Evolutionary conservation across 2,329 filamentous ascomycete species (phyloP).

Genomic region (Trichoderma semiorbis): DNA sequence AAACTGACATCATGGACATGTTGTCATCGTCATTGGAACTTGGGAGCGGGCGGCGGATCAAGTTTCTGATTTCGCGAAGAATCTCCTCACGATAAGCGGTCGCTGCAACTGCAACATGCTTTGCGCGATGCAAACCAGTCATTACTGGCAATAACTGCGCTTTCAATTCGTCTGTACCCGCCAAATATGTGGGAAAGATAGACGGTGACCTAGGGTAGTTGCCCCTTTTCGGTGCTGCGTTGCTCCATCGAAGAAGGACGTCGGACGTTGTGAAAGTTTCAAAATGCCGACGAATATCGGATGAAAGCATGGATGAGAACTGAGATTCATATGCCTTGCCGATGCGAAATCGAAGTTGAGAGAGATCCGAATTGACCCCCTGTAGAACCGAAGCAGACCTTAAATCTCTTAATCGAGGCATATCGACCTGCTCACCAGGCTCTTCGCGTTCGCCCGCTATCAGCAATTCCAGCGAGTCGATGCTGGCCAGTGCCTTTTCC

Average conservation of each 20-base stretch:
- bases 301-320: conserved; percentile 73
- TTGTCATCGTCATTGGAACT: conserved; percentile 93
- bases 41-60: conserved; percentile 81
- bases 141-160: conserved; percentile 67
- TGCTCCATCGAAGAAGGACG: conserved; percentile 82
- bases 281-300: conserved; percentile 77
- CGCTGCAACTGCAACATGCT: conserved; percentile 77
- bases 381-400: conserved; percentile 74
- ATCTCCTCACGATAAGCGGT: conserved; percentile 79
- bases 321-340: conserved; percentile 81
- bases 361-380: conserved; percentile 73
- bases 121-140: conserved; percentile 74
- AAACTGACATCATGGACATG: conserved; percentile 81
- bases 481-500: conserved; percentile 71
- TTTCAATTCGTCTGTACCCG: conserved; percentile 67
- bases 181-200: conserved; percentile 73
- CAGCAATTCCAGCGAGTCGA: conserved; percentile 74
- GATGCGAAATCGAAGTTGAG: conserved; percentile 71
- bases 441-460: conserved; percentile 67
- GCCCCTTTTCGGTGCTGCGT: conserved; percentile 70
- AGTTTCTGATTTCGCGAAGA: conserved; percentile 76
- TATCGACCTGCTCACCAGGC: conserved; percentile 29
- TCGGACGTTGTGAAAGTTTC: conserved; percentile 66
- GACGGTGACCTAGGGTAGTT: conserved; percentile 64
- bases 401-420: conserved; percentile 59